Evolutionary conservation across 179 eudicot genomes (phyloP).

Genomic region (Silene coronaria): DNA sequence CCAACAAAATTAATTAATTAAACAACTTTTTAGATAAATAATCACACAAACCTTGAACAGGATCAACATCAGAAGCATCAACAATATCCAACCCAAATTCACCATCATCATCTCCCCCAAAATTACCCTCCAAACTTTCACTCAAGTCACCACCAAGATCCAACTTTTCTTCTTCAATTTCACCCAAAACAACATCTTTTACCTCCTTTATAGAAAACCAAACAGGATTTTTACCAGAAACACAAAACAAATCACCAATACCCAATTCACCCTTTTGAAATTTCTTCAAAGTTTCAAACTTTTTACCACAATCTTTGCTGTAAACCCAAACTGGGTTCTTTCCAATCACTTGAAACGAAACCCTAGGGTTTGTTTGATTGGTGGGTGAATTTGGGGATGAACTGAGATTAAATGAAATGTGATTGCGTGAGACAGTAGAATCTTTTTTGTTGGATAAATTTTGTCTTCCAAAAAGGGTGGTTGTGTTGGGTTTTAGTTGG

Average conservation of each 20-base stretch:
- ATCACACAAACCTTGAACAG: constrained; percentile 57
- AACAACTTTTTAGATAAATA: not conserved
- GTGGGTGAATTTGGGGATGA: constrained; percentile 1
- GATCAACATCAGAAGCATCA: constrained; percentile 55
- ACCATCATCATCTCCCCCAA: constrained; percentile 28
- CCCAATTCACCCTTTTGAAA: constrained; percentile 52
- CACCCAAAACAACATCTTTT: constrained; percentile 25
- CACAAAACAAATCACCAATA: constrained; percentile 54
- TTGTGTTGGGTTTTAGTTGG: constrained; percentile 28
- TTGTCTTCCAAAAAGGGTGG: constrained; percentile 47
- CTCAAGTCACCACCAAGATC: constrained; percentile 32
- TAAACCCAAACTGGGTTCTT: constrained; percentile 71
- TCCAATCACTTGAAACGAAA: constrained; percentile 58
- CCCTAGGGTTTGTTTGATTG: constrained; percentile 28
- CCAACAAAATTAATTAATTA: not conserved
- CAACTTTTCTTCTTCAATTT: constrained; percentile 15
- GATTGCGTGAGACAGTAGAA: constrained; percentile 66
- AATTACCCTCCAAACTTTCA: constrained; percentile 33
- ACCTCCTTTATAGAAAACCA: constrained; percentile 47
- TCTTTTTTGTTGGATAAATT: constrained; percentile 34
- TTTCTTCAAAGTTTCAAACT: constrained; percentile 43
- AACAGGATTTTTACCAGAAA: constrained; percentile 48
- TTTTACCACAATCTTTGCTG: constrained; percentile 11
- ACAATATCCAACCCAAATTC: constrained; percentile 37
- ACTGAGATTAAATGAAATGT: constrained; percentile 37